phyloP scores from a whole-genome alignment of 768 basidiomycete genomes.

The Panaeolus cyanescens region DNA sequence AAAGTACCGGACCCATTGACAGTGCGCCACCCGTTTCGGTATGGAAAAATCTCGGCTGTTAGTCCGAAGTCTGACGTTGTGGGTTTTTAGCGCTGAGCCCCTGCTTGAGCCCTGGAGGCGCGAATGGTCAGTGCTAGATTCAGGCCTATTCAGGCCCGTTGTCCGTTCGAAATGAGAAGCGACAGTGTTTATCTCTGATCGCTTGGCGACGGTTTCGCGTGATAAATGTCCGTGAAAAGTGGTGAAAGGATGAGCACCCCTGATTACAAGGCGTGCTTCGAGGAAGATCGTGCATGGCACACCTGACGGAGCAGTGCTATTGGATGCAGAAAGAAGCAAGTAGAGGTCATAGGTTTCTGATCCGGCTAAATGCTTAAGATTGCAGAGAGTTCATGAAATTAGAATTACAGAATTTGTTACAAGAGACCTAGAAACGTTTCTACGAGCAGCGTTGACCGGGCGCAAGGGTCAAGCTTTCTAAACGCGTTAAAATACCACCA shows the following conservation, averaged over 20 bases:
- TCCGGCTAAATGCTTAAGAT: background rate
- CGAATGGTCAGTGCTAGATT: background rate
- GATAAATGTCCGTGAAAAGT: slow-evolving; percentile 11
- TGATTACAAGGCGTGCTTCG: background rate
- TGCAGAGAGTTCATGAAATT: background rate
- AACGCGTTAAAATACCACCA: slow-evolving; percentile 4
- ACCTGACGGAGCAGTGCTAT: background rate
- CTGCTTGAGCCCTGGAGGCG: background rate
- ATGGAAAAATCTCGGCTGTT: slow-evolving; percentile 1
- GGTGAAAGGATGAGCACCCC: background rate
- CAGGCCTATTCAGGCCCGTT: background rate
- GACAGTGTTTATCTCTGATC: slow-evolving; percentile 5
- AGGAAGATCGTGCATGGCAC: background rate
- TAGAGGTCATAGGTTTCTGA: background rate
- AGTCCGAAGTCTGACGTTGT: background rate
- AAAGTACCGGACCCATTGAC: background rate
- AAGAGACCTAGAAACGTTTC: slow-evolving; percentile 1
- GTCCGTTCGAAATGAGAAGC: background rate
- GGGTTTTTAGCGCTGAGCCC: slow-evolving; percentile 2
- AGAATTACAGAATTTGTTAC: slow-evolving; percentile 2
- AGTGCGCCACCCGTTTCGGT: background rate
- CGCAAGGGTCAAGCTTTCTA: background rate
- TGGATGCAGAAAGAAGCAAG: background rate
- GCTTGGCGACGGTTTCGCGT: slow-evolving; percentile 12
- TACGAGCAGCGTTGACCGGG: background rate